These are phyloP conservation scores for Sporobolomyces roseus DNA, from an alignment of 768 basidiomycete genomes.

Conservation along the genomic window DNA sequence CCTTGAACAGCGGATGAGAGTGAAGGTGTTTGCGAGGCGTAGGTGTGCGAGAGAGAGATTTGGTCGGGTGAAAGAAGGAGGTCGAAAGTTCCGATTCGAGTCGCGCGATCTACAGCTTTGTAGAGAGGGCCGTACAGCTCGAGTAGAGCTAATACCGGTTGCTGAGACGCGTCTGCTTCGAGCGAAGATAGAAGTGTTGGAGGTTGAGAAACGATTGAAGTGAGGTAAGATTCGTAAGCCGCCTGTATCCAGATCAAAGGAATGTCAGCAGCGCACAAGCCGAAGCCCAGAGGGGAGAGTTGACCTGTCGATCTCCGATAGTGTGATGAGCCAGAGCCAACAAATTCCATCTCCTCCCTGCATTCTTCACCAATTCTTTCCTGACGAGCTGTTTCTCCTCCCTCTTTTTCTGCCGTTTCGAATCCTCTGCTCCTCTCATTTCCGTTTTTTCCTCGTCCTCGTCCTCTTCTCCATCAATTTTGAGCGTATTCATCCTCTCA, in stretches of 20 bases:
- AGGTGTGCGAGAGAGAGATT: conserved; percentile 20
- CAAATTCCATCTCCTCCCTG: conserved; percentile 65
- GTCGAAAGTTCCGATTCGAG: conserved; percentile 39
- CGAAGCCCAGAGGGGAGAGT: neutral
- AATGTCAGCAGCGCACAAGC: too few species aligned
- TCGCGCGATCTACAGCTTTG: conserved; percentile 29
- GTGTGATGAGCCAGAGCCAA: conserved; percentile 73
- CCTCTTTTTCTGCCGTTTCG: neutral
- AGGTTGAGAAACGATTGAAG: conserved; percentile 19
- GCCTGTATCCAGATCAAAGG: too few species aligned
- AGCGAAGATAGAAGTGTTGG: neutral
- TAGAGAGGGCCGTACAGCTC: neutral
- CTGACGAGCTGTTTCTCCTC: neutral
- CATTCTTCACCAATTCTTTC: conserved; percentile 15
- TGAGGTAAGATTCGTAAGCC: conserved; percentile 37
- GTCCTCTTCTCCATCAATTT: neutral
- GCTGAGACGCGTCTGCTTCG: neutral
- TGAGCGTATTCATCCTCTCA: neutral
- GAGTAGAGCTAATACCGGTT: conserved; percentile 17
- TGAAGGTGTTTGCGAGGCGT: conserved; percentile 28
- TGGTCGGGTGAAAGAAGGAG: conserved; percentile 34
- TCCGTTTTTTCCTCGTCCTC: too few species aligned
- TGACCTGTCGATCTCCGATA: conserved; percentile 69
- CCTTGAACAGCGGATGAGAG: conserved; percentile 8
- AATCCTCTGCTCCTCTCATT: neutral